A percentile compares a stretch with the other conserved stretches of the same genome.
Evolutionary conservation across 1,284 basidiomycete species (phyloP).

Genomic region (Cutaneotrichosporon cavernicola): DNA sequence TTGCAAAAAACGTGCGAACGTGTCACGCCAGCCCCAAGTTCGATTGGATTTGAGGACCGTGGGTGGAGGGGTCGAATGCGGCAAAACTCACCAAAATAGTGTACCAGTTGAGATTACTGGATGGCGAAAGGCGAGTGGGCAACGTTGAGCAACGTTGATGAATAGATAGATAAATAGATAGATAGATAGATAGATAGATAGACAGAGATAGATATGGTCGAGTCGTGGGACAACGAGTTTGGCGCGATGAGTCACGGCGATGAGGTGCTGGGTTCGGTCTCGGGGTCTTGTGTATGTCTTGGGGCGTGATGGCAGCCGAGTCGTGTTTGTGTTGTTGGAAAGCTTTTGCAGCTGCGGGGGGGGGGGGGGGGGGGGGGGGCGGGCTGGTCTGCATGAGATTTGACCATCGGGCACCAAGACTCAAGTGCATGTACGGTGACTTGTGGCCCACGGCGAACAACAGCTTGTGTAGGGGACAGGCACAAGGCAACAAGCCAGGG

Average conservation of each 20-base stretch:
- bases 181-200: no score
- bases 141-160: neutral
- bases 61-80: neutral
- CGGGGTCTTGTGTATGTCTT: neutral
- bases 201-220: no score
- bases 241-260: constrained; percentile 1
- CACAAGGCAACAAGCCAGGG: no score
- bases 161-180: no score
- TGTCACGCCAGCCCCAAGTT: neutral
- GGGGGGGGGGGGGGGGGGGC: no score
- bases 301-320: neutral
- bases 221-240: neutral
- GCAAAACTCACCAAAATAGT: neutral
- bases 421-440: neutral
- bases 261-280: neutral
- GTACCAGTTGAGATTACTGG: neutral
- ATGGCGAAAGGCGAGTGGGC: neutral
- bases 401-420: neutral
- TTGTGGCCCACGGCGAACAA: no score
- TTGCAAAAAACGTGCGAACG: constrained; percentile 9
- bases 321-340: neutral
- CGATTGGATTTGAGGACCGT: neutral
- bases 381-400: neutral
- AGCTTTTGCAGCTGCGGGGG: neutral
- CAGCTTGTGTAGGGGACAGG: no score